These are phyloP conservation scores for Sisymbrium irio DNA, from an alignment of 345 rosid genomes.

Conservation along the genomic window DNA sequence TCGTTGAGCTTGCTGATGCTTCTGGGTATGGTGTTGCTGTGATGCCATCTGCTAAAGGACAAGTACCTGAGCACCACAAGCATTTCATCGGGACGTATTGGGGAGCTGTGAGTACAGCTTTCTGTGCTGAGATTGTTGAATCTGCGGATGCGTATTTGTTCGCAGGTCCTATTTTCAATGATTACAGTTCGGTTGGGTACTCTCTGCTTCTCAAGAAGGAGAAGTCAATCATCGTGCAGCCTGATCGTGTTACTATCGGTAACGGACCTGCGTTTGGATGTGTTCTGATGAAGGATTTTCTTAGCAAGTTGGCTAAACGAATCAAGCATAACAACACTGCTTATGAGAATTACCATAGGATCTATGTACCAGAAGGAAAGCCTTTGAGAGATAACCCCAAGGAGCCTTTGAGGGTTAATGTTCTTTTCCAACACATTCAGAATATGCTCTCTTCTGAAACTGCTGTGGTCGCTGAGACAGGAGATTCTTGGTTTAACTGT, in stretches of 20 bases:
- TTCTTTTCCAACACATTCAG: constrained; percentile 55
- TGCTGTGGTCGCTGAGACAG: constrained; percentile 56
- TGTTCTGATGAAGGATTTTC: constrained; percentile 55
- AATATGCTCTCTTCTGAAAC: constrained; percentile 43
- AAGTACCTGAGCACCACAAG: constrained; percentile 51
- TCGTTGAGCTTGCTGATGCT: constrained; percentile 52
- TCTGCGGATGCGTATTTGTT: constrained; percentile 59
- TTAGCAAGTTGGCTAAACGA: constrained; percentile 40
- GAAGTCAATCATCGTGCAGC: constrained; percentile 54
- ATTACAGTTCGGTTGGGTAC: constrained; percentile 53
- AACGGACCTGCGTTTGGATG: constrained; percentile 58
- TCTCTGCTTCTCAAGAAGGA: constrained; percentile 56
- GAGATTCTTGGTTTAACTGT: constrained; percentile 66
- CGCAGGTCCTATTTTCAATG: constrained; percentile 60
- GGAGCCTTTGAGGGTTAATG: constrained; percentile 49
- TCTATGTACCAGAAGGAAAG: constrained; percentile 46
- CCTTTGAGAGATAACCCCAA: constrained; percentile 40
- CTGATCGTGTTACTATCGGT: constrained; percentile 51
- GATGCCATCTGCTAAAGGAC: constrained; percentile 67
- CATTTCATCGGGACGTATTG: constrained; percentile 59
- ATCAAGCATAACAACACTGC: constrained; percentile 46
- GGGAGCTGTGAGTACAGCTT: constrained; percentile 56
- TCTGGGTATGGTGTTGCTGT: constrained; percentile 50
- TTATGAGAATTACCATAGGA: constrained; percentile 48
- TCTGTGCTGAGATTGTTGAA: constrained; percentile 55